Evolutionary conservation across 148 eudicot genomes (phyloP).

Genomic region (Chenopodium album): DNA sequence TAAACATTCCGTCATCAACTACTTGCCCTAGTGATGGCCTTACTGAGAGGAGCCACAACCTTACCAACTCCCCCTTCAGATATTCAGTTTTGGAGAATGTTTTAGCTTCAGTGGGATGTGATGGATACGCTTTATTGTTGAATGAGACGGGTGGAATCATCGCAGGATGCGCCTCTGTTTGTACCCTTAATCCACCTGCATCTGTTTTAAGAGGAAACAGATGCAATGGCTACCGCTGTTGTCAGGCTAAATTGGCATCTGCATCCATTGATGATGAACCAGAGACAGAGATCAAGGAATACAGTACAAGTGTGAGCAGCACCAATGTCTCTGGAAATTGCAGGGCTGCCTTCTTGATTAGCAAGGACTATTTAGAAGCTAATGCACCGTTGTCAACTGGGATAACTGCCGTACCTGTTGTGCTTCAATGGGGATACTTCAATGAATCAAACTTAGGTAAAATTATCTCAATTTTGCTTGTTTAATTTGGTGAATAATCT

Average conservation of each 20-base stretch:
- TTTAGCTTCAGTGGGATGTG: background rate
- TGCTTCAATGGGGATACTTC: background rate
- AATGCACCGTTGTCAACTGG: background rate
- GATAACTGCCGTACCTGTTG: background rate
- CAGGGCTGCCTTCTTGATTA: conserved; percentile 2
- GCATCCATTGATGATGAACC: too few species aligned
- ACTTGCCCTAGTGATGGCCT: background rate
- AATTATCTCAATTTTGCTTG: too few species aligned
- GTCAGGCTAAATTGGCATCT: background rate
- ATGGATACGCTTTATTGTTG: background rate
- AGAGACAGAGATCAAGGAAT: background rate
- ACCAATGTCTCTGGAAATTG: background rate
- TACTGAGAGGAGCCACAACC: background rate
- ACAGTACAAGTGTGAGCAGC: background rate
- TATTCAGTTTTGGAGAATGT: background rate
- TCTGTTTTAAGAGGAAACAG: background rate
- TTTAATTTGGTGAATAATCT: too few species aligned
- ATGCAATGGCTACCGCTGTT: conserved; percentile 12
- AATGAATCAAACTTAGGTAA: too few species aligned
- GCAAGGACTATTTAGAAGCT: background rate
- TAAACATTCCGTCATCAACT: background rate
- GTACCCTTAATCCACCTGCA: background rate
- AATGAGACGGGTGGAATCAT: background rate
- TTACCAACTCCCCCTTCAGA: background rate
- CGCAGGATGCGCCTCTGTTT: conserved; percentile 9